Percentiles rank a stretch among this genome's conserved stretches.
Evolutionary conservation across 371 early-diverging fungal genomes (phyloP).

Genomic region (Mortierella sp.): DNA sequence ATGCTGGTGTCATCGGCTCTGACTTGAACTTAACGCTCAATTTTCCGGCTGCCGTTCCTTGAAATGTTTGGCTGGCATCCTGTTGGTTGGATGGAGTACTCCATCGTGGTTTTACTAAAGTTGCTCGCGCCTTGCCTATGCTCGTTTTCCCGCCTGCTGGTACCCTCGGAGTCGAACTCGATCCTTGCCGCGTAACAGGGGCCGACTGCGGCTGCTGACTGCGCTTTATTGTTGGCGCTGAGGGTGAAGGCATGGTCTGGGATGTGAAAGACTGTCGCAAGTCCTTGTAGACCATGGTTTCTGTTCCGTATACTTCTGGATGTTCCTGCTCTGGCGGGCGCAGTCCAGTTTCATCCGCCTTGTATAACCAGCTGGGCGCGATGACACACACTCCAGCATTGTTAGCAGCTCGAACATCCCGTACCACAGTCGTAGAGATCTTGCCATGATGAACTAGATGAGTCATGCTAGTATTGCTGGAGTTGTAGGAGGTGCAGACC

Average conservation of each 20-base stretch:
- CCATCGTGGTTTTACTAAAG: background rate
- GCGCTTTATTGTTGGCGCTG: background rate
- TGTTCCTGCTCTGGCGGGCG: conserved; percentile 29
- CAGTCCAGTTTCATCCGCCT: conserved; percentile 26
- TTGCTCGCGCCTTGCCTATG: background rate
- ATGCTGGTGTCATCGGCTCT: background rate
- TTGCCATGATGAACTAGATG: conserved; percentile 49
- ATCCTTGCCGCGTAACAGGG: background rate
- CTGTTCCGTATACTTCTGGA: conserved; percentile 28
- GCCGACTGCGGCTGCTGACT: background rate
- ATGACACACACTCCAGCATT: conserved; percentile 16
- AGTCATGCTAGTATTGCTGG: conserved; percentile 12
- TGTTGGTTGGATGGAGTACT: background rate
- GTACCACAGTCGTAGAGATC: conserved; percentile 14
- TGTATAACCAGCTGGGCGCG: conserved; percentile 35
- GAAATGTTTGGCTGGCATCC: background rate
- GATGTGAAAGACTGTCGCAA: conserved; percentile 20
- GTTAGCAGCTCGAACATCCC: conserved; percentile 29
- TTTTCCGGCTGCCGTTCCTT: background rate
- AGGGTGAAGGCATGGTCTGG: conserved; percentile 15
- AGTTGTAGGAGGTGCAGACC: conserved; percentile 14
- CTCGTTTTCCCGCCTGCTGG: background rate
- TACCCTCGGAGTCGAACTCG: background rate
- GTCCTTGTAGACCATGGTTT: conserved; percentile 5
- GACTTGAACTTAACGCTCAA: background rate